Percentiles rank a stretch among this genome's conserved stretches.
Evolutionary conservation across 73 alveolate genomes (phyloP).

Genomic region (Symbiodinium pilosum): DNA sequence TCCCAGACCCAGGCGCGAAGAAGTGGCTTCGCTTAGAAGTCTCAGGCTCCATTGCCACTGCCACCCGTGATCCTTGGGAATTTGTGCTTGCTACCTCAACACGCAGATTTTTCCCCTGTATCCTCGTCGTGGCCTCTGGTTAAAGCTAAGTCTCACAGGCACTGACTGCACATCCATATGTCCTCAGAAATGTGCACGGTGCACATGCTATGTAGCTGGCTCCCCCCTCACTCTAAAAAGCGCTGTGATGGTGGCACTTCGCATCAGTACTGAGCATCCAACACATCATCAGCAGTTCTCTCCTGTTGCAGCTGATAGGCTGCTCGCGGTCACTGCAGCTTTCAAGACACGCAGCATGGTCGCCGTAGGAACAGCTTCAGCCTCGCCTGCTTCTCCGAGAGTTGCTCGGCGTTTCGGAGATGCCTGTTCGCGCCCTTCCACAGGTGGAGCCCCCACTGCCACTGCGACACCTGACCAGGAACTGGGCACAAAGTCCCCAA

Average conservation of each 20-base stretch:
- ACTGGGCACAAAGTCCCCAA: too few species aligned
- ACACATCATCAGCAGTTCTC: background rate
- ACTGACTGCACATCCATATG: conserved; percentile 77
- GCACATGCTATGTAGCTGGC: too few species aligned
- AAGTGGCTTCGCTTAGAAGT: conserved; percentile 6
- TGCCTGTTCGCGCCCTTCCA: background rate
- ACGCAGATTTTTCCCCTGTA: background rate
- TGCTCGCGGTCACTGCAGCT: background rate
- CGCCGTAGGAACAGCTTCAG: too few species aligned
- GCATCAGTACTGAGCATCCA: background rate
- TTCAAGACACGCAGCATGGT: too few species aligned
- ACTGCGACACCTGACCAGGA: conserved; percentile 66
- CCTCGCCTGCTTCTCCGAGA: background rate
- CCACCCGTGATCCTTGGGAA: conserved; percentile 69
- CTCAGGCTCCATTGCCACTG: conserved; percentile 60
- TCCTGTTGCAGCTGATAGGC: background rate
- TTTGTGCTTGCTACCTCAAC: too few species aligned
- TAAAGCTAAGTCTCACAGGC: conserved; percentile 48
- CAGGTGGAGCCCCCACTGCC: conserved; percentile 47
- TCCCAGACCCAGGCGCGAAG: background rate
- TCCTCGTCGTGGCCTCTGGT: background rate
- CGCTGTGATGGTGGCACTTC: too few species aligned
- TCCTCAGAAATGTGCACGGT: too few species aligned
- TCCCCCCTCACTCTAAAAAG: background rate
- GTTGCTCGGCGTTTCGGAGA: background rate